These are phyloP conservation scores for Penicillium canescens DNA, from an alignment of 495 filamentous ascomycete genomes.

Conservation along the genomic window DNA sequence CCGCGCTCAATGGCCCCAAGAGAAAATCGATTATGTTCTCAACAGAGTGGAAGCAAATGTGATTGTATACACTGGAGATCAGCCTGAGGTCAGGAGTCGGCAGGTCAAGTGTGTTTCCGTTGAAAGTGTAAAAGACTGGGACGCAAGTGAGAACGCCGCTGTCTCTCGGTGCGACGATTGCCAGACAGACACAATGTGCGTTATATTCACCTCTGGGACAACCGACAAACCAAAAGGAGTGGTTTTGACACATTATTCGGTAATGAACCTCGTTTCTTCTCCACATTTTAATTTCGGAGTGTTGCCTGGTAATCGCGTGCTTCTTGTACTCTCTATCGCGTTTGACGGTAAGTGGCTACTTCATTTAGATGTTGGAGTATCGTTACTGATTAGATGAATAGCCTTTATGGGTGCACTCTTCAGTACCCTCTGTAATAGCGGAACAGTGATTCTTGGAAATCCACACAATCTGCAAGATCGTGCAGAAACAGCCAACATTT, in stretches of 20 bases:
- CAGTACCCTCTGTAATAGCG: conserved; percentile 1
- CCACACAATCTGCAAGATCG: conserved; percentile 6
- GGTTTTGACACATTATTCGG: not conserved
- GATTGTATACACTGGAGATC: conserved; percentile 2
- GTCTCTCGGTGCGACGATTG: not conserved
- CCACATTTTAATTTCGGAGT: conserved; percentile 1
- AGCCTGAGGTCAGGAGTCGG: not conserved
- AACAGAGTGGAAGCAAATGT: not conserved
- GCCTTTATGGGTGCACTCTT: conserved; percentile 2
- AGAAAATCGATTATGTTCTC: conserved; percentile 16
- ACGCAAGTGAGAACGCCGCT: not conserved
- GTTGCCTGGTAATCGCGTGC: not conserved
- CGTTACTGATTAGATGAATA: not conserved
- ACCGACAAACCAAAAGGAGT: conserved; percentile 6
- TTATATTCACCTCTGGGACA: conserved; percentile 6
- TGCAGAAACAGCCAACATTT: conserved; percentile 9
- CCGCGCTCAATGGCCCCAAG: conserved; percentile 21
- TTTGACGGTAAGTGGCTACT: conserved; percentile 4
- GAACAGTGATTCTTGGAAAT: conserved; percentile 1
- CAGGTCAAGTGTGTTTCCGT: not conserved
- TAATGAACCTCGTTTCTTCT: not conserved
- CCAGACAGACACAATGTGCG: not conserved
- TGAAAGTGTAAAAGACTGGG: not conserved
- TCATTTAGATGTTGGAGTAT: not conserved
- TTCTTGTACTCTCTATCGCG: conserved; percentile 1